Base-by-base conservation (phyloP, 371 early-diverging fungal species). In the Mortierella sp. region DNA sequence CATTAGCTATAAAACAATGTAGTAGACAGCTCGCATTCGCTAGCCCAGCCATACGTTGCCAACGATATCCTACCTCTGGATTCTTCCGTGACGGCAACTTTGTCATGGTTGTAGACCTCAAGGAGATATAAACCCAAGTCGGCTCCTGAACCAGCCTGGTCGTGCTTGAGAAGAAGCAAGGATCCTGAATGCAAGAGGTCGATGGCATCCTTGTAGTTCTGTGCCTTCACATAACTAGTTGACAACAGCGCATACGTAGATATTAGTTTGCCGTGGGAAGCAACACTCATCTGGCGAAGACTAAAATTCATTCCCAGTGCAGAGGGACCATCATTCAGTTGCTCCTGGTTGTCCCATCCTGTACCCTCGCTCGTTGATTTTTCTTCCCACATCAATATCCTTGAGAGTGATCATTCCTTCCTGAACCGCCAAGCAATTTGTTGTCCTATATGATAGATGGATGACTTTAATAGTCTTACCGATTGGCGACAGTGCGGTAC, bases 401-500 rank as follows among this genome's bases (percentile, higher is more conserved):
- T 10, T 10, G 39, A 39, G 10, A 10, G 39, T 39, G 39, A 39
- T 39, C 10, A 4, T 4, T 39, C 39, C 4, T 47, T 5, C 49
- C 49, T 20, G 49, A 18, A 5, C 5, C 30, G 14, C 43, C 14
- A 9, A 11, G 43, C 43, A 40, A 40, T 40, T 40, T 4, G 43
- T 40, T 40, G 43, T 40, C 43, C 43, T 2, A 5, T 18, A 47
- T 18, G 14, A 18, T 18, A 5, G 49, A 47, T 47, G 49, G 20
- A 14, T 20, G 49, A 47, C 9, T 5, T 43, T 30, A 14, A 14
- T 51, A 28, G 58, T 59, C 62, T 69, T 90, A 95, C 94, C 96
- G 88, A 86, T 93, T 92, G 78, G 93, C 92, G 47, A 96, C 94
- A 30, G 97, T 96, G 73, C 94, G 92, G 84, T 95, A 94, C 95